These are phyloP conservation scores for Fraxinus pennsylvanica DNA, from an alignment of 257 asterid species.

Conservation along the genomic window DNA sequence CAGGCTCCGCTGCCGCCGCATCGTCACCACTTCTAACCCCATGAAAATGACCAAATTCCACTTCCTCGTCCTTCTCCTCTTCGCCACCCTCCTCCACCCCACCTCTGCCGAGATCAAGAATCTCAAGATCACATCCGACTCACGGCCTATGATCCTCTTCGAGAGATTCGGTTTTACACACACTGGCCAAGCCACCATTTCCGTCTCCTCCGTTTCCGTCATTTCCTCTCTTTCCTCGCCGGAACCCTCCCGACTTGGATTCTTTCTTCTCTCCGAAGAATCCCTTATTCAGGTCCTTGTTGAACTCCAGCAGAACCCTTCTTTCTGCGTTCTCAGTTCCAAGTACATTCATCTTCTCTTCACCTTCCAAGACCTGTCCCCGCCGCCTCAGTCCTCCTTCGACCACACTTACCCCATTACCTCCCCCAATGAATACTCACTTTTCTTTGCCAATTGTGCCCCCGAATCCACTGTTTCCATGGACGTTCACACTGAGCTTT, in stretches of 20 bases:
- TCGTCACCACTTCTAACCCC: background rate
- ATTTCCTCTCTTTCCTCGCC: constrained; percentile 45
- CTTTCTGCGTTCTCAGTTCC: constrained; percentile 78
- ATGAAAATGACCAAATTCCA: constrained; percentile 51
- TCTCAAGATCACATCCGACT: constrained; percentile 61
- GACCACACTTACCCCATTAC: constrained; percentile 64
- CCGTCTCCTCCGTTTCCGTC: constrained; percentile 77
- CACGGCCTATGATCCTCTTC: constrained; percentile 84
- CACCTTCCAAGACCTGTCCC: constrained; percentile 82
- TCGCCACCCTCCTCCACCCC: constrained; percentile 41
- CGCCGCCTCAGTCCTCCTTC: constrained; percentile 74
- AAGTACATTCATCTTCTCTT: constrained; percentile 54
- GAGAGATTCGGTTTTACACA: constrained; percentile 96
- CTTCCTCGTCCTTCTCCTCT: constrained; percentile 41
- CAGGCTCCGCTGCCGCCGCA: background rate
- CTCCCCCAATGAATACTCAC: constrained; percentile 78
- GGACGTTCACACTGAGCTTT: constrained; percentile 84
- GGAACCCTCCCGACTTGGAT: constrained; percentile 74
- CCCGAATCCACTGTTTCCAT: constrained; percentile 81
- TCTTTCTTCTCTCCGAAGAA: constrained; percentile 82
- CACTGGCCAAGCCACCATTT: constrained; percentile 70
- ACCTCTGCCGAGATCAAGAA: constrained; percentile 77
- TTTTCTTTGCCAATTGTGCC: constrained; percentile 88
- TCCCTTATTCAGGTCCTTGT: constrained; percentile 74
- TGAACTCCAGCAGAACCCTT: constrained; percentile 71